phyloP scores from a whole-genome alignment of 179 eudicot genomes.

The Vitellaria paradoxa region DNA sequence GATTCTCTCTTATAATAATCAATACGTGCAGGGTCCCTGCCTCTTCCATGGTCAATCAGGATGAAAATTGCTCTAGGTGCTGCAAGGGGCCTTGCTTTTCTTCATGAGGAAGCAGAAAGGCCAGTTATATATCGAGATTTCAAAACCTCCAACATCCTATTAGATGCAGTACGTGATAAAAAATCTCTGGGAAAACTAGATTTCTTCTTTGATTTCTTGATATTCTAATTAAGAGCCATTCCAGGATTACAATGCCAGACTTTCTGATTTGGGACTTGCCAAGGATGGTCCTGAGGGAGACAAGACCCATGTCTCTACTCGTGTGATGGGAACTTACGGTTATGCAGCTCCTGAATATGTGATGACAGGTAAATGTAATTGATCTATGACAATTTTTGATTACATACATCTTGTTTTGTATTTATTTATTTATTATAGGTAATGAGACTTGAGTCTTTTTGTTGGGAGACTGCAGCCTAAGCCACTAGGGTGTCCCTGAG shows the following conservation, averaged over 20 bases:
- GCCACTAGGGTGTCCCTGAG: no score
- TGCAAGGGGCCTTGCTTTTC: slow-evolving; percentile 68
- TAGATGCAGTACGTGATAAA: slow-evolving; percentile 73
- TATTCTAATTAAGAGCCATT: slow-evolving; percentile 20
- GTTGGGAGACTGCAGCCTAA: no score
- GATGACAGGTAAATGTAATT: slow-evolving; percentile 69
- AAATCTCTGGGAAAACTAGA: slow-evolving; percentile 1
- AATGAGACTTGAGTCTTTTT: background rate
- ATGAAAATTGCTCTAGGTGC: slow-evolving; percentile 80
- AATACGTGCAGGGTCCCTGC: slow-evolving; percentile 51
- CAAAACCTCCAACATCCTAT: slow-evolving; percentile 77
- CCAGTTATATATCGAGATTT: slow-evolving; percentile 84
- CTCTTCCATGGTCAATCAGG: slow-evolving; percentile 80
- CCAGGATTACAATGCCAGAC: slow-evolving; percentile 89
- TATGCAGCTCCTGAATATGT: slow-evolving; percentile 89
- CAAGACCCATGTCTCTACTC: slow-evolving; percentile 89
- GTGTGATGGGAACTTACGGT: slow-evolving; percentile 94
- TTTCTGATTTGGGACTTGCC: slow-evolving; percentile 92
- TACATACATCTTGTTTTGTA: no score
- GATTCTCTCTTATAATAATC: background rate
- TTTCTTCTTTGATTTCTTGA: slow-evolving; percentile 4
- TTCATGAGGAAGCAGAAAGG: slow-evolving; percentile 73
- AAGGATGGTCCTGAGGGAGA: slow-evolving; percentile 93
- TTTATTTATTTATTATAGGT: no score
- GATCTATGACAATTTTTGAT: slow-evolving; percentile 8